Evolutionary conservation across 2,329 filamentous ascomycete species (phyloP), one percentile per base, ranked within the genome.

Genomic region (Diaporthe destruens): DNA sequence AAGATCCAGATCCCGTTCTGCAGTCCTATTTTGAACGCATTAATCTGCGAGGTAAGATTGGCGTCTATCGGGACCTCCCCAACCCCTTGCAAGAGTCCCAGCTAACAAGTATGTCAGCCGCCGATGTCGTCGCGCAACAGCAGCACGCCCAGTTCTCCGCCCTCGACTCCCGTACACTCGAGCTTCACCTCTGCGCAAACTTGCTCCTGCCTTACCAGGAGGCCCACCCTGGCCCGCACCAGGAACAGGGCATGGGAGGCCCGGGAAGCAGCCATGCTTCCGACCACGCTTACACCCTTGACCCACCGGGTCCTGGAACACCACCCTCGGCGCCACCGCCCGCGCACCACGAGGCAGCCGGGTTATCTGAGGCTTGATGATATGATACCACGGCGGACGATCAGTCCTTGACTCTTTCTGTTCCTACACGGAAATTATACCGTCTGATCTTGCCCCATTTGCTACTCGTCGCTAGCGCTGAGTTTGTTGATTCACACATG

Each of bases 41-140:
- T 44, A 85, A 88, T 72, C 80, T 92, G 1, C 88, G 87, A 71
- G 88, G 90, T 91, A 81, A 83, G 88, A 84, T 1, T 6, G 3
- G 18, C 2, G 12, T n/a, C 29, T 18, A 5, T 29, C 29, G 29
- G 29, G 14, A n/a, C 23, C 7, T 25, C 42, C 20, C 42, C 20
- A 9, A 34, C 2, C 2, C 23, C n/a, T 11, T 2, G 25, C 7
- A 7, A 29, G 29, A 34, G 29, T 20, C n/a, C n/a, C 32, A 70
- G 34, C 76, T 78, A 63, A 77, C 66, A 51, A 20, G 25, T 1
- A 25, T 16, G 20, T 2, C 67, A 85, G 83, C 82, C 68, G 76
- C 78, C 65, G 82, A 84, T 47, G 79, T 86, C n/a, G 79, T 80
- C 51, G 77, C 82, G 49, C 87, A 87, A 47, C 86, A 87, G 72